phyloP scores from a whole-genome alignment of 2,329 filamentous ascomycete genomes.

The Pseudopithomyces maydicus region DNA sequence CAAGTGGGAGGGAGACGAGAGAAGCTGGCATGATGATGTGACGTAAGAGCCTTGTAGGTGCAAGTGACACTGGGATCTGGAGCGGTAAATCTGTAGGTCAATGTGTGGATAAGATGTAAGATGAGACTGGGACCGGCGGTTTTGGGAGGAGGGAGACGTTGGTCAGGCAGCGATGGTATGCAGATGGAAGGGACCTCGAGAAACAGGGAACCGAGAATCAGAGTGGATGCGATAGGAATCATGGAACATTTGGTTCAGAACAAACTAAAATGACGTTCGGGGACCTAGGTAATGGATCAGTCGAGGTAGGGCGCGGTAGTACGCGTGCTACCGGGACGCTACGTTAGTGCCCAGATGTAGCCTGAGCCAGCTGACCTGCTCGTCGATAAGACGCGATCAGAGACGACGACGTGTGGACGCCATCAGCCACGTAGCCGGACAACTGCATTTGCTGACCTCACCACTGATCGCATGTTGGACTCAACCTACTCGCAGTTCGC shows the following conservation, averaged over 20 bases:
- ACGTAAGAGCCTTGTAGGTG: not conserved
- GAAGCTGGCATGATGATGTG: constrained; percentile 17
- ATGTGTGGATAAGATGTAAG: too few species aligned
- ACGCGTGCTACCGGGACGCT: not conserved
- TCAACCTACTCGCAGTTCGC: not conserved
- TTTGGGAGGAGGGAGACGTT: not conserved
- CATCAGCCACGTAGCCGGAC: not conserved
- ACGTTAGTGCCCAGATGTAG: constrained; percentile 9
- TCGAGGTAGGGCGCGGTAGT: not conserved
- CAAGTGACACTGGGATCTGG: not conserved
- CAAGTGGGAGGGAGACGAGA: constrained; percentile 38
- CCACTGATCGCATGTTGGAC: not conserved
- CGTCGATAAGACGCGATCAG: constrained; percentile 10
- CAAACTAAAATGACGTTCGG: constrained; percentile 12
- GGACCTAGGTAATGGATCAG: not conserved
- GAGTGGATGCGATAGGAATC: not conserved
- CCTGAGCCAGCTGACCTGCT: constrained; percentile 17
- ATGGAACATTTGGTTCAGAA: not conserved
- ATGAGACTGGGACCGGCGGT: not conserved
- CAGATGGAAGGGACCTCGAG: not conserved
- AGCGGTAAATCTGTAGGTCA: too few species aligned
- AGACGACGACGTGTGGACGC: constrained; percentile 17
- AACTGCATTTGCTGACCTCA: not conserved
- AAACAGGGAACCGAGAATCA: constrained; percentile 1
- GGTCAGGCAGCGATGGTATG: not conserved